Evolutionary conservation across 2,329 filamentous ascomycete genomes (phyloP), one percentile per base, ranked within the genome.

Genomic region (Colletotrichum karsti): DNA sequence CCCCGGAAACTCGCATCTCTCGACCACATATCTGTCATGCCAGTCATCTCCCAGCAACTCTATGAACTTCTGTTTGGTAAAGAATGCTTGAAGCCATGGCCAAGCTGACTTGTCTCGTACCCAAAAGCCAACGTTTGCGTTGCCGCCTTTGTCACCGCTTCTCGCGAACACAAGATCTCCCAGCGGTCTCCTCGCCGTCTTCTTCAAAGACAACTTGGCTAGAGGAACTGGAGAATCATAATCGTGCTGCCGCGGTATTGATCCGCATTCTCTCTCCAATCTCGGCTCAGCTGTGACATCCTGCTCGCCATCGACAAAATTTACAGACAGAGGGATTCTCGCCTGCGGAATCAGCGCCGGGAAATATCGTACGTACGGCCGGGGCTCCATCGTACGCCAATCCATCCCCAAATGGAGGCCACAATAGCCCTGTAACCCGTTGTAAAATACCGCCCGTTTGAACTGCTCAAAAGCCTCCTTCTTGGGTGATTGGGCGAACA

Each of bases 11-110:
- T 86, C 84, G 46, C 83, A 82, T 22, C 83, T 72, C 70, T 85
- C 83, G 10, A 85, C 72, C 18, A 73, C 75, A 69, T 78, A 82
- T 15, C 71, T 69, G 26, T 80, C 75, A 5, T 77, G 69, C 78
- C 81, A 84, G 64, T 86, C 84, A 9, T 81, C 75, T 1, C 77
- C 83, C 1, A 86, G 74, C 2, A 86, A 75, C 39, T 78, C 72
- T 10, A 76, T 74, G 61, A 85, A 70, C 13, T 74, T 77, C 4
- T 72, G 67, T 3, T 72, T 72, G 0, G 79, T 83, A 73, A 85
- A 73, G 57, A 82, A 77, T 3, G 68, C 69, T 12, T 77, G 76
- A 10, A 83, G 73, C 80, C 81, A 84, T 1, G 79, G 72, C 69
- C 77, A 86, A 30, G 83, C 79, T 1, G 72, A 71, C 37, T 75